Conservation (phyloP, 148 eudicot species). For the Simmondsia chinensis region DNA sequence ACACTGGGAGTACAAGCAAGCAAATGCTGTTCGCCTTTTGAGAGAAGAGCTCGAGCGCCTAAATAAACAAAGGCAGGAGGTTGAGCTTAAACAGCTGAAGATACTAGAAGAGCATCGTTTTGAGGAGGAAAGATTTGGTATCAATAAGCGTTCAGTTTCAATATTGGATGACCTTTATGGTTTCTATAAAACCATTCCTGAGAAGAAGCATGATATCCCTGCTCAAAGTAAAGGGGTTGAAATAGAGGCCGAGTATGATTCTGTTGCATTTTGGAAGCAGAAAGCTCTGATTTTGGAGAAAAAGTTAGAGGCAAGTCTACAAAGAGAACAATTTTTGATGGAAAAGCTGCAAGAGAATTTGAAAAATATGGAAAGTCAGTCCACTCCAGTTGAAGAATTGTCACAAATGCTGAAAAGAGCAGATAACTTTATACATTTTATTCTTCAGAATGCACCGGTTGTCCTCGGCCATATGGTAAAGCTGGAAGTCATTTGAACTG, state of each 20-base stretch:
- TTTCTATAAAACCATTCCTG: constrained; percentile 39
- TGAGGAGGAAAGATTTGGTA: constrained; percentile 40
- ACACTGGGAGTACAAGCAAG: constrained; percentile 82
- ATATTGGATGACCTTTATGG: constrained; percentile 50
- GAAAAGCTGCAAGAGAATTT: constrained; percentile 68
- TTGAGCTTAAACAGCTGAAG: constrained; percentile 66
- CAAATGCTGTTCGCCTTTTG: constrained; percentile 66
- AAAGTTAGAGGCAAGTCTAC: constrained; percentile 55
- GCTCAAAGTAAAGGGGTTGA: constrained; percentile 33
- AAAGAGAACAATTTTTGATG: constrained; percentile 51
- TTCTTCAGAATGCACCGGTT: constrained; percentile 91
- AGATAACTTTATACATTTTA: constrained; percentile 80
- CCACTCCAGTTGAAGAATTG: constrained; percentile 81
- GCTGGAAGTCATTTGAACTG: background rate
- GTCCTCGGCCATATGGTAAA: constrained; percentile 90
- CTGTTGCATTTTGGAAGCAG: constrained; percentile 72
- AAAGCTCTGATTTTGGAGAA: constrained; percentile 44
- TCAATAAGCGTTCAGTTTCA: constrained; percentile 49
- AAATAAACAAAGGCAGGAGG: constrained; percentile 63
- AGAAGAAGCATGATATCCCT: constrained; percentile 33
- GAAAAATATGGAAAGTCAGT: constrained; percentile 61
- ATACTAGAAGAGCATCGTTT: constrained; percentile 76
- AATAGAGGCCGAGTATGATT: constrained; percentile 65
- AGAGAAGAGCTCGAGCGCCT: constrained; percentile 67
- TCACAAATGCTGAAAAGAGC: constrained; percentile 79